phyloP scores from a whole-genome alignment of 108 stramenopile species.

The Nitzschia sp. region DNA sequence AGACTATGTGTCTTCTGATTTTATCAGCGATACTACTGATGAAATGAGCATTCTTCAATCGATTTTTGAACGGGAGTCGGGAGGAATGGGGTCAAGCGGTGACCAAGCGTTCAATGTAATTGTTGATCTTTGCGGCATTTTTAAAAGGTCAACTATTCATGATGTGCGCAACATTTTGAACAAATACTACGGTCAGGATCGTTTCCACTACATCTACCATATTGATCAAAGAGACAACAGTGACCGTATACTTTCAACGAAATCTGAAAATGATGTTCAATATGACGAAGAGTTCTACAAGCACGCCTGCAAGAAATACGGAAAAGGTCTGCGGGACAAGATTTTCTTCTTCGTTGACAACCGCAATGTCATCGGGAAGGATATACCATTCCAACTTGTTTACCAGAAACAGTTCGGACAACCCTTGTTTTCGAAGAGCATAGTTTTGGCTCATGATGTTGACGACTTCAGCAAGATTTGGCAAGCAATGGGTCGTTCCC shows the following conservation, averaged over 20 bases:
- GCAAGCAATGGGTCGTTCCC: constrained; percentile 40
- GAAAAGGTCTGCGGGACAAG: constrained; percentile 19
- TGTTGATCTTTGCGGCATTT: constrained; percentile 38
- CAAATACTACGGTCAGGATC: constrained; percentile 22
- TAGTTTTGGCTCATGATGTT: constrained; percentile 35
- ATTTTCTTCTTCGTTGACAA: constrained; percentile 43
- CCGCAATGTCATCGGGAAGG: constrained; percentile 37
- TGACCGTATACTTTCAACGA: constrained; percentile 30
- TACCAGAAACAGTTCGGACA: constrained; percentile 30
- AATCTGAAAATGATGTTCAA: constrained; percentile 29
- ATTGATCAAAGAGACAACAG: constrained; percentile 36
- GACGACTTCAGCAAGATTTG: constrained; percentile 43
- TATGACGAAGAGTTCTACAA: constrained; percentile 42
- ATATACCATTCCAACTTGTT: constrained; percentile 38
- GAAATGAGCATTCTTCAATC: constrained; percentile 35
- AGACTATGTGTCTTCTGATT: constrained; percentile 34
- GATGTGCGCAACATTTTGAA: constrained; percentile 25
- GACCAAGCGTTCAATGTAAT: constrained; percentile 24
- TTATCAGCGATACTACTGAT: constrained; percentile 22
- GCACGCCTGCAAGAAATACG: constrained; percentile 26
- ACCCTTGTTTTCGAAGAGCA: constrained; percentile 33
- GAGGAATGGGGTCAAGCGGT: not conserved
- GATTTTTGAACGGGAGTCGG: constrained; percentile 23
- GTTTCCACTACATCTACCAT: constrained; percentile 33
- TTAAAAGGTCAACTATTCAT: constrained; percentile 33